phyloP scores from a whole-genome alignment of 2,329 filamentous ascomycete species.

The Alternaria incomplexa region DNA sequence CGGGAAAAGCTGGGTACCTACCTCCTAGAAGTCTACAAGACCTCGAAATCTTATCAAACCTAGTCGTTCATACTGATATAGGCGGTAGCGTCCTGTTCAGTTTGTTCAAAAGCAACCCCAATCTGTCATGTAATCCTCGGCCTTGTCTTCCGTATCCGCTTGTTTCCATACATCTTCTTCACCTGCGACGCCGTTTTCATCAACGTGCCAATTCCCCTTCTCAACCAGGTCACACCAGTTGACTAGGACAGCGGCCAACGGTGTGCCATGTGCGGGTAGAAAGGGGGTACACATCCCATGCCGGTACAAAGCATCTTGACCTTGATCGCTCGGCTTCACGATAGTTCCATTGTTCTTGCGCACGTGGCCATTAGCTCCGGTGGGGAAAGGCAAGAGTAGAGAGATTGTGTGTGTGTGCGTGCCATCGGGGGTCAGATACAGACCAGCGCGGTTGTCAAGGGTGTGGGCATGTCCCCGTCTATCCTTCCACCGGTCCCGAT shows the following conservation, averaged over 20 bases:
- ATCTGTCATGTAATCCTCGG: background rate
- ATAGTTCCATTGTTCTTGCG: background rate
- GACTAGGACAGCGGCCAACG: background rate
- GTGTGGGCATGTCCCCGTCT: background rate
- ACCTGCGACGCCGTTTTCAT: background rate
- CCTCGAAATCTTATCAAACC: no score
- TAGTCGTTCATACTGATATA: no score
- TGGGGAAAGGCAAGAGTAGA: background rate
- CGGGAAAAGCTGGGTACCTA: no score
- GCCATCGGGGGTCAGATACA: background rate
- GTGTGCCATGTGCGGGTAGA: background rate
- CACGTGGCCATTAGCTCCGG: background rate
- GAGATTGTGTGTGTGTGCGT: background rate
- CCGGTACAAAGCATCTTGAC: background rate
- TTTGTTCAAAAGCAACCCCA: background rate
- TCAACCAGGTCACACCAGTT: background rate
- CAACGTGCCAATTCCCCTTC: background rate
- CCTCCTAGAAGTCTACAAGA: no score
- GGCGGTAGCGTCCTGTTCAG: no score
- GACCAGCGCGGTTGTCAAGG: background rate
- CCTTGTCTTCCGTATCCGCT: background rate
- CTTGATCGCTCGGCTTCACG: accelerated
- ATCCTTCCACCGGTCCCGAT: background rate
- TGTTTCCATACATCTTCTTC: background rate
- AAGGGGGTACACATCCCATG: background rate